phyloP scores from a whole-genome alignment of 1,284 basidiomycete species.

The Trichosporon inkin region DNA sequence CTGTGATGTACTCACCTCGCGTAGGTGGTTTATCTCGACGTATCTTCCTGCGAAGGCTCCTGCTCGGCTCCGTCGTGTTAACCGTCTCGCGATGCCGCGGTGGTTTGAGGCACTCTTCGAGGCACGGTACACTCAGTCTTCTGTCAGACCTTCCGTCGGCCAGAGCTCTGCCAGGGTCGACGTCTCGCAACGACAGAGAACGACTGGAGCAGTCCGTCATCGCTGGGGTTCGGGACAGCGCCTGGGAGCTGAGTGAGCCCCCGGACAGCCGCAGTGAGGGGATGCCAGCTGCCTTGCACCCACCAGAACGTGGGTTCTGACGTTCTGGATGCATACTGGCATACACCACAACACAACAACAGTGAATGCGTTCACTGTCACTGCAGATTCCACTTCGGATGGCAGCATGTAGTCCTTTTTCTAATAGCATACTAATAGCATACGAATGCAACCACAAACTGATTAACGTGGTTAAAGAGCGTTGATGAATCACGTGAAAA shows the following conservation, averaged over 20 bases:
- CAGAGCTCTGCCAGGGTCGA: not conserved
- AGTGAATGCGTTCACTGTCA: no score
- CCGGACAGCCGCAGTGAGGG: not conserved
- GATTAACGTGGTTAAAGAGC: no score
- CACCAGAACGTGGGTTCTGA: no score
- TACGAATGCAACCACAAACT: no score
- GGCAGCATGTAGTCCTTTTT: no score
- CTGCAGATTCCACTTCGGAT: no score
- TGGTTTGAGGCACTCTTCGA: conserved; percentile 33
- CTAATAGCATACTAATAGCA: no score
- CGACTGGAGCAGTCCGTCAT: conserved; percentile 26
- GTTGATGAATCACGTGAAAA: no score
- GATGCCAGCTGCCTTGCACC: not conserved
- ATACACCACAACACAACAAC: not conserved
- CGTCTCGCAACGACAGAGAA: conserved; percentile 5
- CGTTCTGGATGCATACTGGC: not conserved
- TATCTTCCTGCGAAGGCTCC: conserved; percentile 46
- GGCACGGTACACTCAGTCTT: not conserved
- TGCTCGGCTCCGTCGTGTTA: conserved; percentile 32
- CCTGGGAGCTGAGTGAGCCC: conserved; percentile 31
- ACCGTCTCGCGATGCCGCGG: conserved; percentile 36
- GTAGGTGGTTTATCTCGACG: conserved; percentile 46
- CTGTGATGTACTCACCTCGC: not conserved
- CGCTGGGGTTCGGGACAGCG: conserved; percentile 46
- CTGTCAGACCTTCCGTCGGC: not conserved